Evolutionary conservation across 2,329 filamentous ascomycete genomes (phyloP), one percentile per base, ranked within the genome.

Genomic region (Pyrenophora teres): DNA sequence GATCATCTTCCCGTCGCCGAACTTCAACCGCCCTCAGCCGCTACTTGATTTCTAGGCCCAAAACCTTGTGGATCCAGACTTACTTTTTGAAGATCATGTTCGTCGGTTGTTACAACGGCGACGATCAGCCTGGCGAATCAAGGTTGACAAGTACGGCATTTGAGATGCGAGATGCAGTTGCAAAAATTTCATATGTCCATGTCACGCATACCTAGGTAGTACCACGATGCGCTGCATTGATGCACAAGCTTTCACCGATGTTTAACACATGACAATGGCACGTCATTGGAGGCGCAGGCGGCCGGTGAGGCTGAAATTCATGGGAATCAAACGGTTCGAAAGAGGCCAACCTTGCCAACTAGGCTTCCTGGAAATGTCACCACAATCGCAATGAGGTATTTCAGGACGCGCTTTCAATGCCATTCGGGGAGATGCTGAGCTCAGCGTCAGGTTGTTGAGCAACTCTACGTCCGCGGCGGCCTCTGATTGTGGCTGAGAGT

Each of bases 81-180:
- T 33, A 23, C 31, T 50, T 44, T 40, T 44, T 27, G 46, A 37
- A 37, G 46, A 53, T 56, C 53, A 45, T 32, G 53, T 53, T 53
- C 50, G 18, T 37, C 41, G 42, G 38, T 16, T 27, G 27, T 19
- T 4, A n/a, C 31, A 43, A 41, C 39, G 48, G 44, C 15, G 43
- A 19, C n/a, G 52, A 54, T 51, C 49, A 35, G 30, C 39, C 35
- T 45, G 38, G 31, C 36, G 27, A 48, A 2, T 18, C 36, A 21
- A 15, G n/a, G 35, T 31, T 19, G 44, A 18, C 31, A 10, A 15
- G 35, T 30, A 36, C 32, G 25, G 31, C 36, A 43, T 41, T 42
- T 32, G 19, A 33, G 31, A 37, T 46, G 32, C 42, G 38, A 31
- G 38, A 40, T 18, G 31, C 43, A 47, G 42, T 42, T 21, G 38